These are phyloP conservation scores for Nicotiana sylvestris DNA, from an alignment of 257 asterid species.

Conservation along the genomic window DNA sequence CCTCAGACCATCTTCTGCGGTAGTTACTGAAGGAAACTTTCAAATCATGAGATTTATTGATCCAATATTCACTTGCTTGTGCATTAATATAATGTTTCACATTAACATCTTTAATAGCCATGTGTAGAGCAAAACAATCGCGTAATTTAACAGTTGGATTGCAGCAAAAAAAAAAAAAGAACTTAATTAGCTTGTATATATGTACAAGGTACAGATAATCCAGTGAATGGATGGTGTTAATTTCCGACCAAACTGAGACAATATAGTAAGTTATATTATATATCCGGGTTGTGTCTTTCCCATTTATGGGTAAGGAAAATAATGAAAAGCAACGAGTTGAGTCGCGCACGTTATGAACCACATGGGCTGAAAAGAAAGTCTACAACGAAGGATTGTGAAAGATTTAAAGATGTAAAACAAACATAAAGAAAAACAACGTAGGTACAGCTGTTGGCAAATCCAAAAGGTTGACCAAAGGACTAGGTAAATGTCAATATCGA, in stretches of 20 bases:
- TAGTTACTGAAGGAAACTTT: constrained; percentile 35
- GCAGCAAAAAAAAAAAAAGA: too few species aligned
- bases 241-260: neutral
- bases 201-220: neutral
- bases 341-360: neutral
- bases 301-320: neutral
- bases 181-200: too few species aligned
- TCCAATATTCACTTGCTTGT: neutral
- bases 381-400: neutral
- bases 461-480: neutral
- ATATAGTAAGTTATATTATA: neutral
- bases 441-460: neutral
- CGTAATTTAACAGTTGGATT: too few species aligned
- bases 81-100: neutral
- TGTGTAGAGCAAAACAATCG: neutral
- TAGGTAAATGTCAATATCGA: neutral
- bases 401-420: neutral
- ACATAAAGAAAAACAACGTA: neutral
- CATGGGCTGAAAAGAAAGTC: neutral
- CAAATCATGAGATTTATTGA: neutral
- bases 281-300: neutral
- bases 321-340: neutral
- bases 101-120: neutral
- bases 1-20: constrained; percentile 54
- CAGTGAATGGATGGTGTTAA: neutral